Evolutionary conservation across 2,329 filamentous ascomycete genomes (phyloP), one percentile per base, ranked within the genome.

Genomic region (Fusarium metavorans): DNA sequence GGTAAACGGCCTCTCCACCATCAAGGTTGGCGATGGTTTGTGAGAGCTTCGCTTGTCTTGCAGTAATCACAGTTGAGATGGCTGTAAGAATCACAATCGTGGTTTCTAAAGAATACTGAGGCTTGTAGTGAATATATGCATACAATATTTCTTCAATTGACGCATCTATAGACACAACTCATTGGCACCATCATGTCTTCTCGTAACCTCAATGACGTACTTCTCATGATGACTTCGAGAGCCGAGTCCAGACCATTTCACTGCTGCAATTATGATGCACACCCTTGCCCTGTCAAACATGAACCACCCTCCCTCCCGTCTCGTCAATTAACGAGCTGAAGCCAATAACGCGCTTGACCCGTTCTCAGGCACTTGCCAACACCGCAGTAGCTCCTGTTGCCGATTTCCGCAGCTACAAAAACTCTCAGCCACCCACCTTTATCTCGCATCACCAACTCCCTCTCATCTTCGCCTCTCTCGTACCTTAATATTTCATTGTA

Each of bases 181-280:
- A n/a, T 0, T 18, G 5, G 13, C n/a, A 37, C 54, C 27, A 67
- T 75, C 70, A 75, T 75, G 66, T 43, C 41, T 54, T 50, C 72
- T 73, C 56, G 30, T 52, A 52, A 50, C 72, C 72, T 75, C 72
- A 75, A 73, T 75, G 72, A 75, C 72, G 72, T 75, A 75, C 69
- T 14, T 30, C 50, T 73, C 69, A 74, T 75, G 72, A 75, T 75
- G 58, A 18, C 16, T 13, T 57, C 20, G 14, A 18, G 8, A 25
- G 16, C 4, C 37, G 7, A 18, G 59, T 32, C 27, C n/a, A 52
- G 43, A 27, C 23, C 25, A n/a, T 23, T 50, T 32, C 27, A 45
- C 20, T 39, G 18, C 54, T 37, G 35, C 25, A n/a, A 39, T 59
- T 27, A 39, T 59, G 23, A 59, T 59, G 23, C 34, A 27, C 35